Evolutionary conservation across 2,329 filamentous ascomycete genomes (phyloP).

Genomic region (Biscogniauxia sp.): DNA sequence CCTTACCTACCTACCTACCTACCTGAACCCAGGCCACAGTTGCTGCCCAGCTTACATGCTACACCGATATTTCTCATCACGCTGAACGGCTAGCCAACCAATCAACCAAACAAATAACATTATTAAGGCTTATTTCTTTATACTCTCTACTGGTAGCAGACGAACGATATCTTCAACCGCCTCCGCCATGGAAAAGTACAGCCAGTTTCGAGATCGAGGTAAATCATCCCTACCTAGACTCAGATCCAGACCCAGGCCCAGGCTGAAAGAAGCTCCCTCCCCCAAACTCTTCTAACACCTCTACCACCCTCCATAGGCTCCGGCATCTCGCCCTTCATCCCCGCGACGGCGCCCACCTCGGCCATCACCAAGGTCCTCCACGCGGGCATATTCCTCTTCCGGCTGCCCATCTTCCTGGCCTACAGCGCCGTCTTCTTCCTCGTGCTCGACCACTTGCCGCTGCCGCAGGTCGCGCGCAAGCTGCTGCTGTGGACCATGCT

Average conservation of each 20-base stretch:
- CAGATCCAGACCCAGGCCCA: too few relatives aligned
- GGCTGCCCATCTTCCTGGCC: constrained; percentile 73
- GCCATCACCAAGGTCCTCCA: constrained; percentile 63
- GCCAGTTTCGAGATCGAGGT: constrained; percentile 90
- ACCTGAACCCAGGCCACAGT: too few relatives aligned
- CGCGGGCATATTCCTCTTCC: constrained; percentile 72
- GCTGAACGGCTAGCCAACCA: too few relatives aligned
- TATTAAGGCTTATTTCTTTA: background rate
- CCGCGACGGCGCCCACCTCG: constrained; percentile 65
- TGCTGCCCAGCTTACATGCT: too few relatives aligned
- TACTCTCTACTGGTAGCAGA: background rate
- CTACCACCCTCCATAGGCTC: constrained; percentile 59
- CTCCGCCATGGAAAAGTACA: constrained; percentile 84
- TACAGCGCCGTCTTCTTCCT: constrained; percentile 72
- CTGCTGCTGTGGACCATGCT: constrained; percentile 84
- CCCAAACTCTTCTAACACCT: background rate
- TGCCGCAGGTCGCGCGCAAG: constrained; percentile 66
- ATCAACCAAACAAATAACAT: too few relatives aligned
- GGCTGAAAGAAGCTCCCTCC: too few relatives aligned
- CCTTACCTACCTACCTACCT: too few relatives aligned
- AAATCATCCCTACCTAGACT: too few relatives aligned
- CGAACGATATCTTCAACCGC: background rate
- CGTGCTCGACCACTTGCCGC: constrained; percentile 77
- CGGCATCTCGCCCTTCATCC: constrained; percentile 93
- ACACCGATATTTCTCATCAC: too few relatives aligned